Evolutionary conservation across 2,329 filamentous ascomycete species (phyloP).

Genomic region (Leptosphaerulina australis): DNA sequence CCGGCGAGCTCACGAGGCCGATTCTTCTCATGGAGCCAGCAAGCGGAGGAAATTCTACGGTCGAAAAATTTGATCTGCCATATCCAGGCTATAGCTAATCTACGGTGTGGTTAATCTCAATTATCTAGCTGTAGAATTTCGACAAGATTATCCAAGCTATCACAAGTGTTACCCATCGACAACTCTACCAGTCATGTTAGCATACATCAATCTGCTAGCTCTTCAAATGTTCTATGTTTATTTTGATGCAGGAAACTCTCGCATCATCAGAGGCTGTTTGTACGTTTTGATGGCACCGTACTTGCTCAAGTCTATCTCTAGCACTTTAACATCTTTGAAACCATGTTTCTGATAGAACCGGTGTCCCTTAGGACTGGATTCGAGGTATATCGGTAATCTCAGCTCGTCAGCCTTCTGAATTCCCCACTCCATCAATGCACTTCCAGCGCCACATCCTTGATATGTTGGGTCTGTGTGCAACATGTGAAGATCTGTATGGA

Average conservation of each 20-base stretch:
- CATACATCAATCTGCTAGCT: neutral
- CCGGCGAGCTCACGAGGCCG: neutral
- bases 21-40: neutral
- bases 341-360: conserved; percentile 34
- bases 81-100: neutral
- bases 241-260: neutral
- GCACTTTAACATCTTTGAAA: conserved; percentile 30
- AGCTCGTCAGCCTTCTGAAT: conserved; percentile 34
- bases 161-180: too few species aligned
- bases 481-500: conserved; percentile 33
- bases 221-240: neutral
- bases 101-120: neutral
- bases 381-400: conserved; percentile 33
- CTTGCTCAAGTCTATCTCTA: conserved; percentile 25
- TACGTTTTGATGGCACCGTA: conserved; percentile 22
- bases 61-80: conserved; percentile 2
- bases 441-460: conserved; percentile 33
- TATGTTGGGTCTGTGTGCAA: conserved; percentile 35
- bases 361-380: conserved; percentile 29
- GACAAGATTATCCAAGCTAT: too few species aligned
- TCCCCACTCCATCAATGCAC: conserved; percentile 31
- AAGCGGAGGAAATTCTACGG: conserved; percentile 13
- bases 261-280: conserved; percentile 35
- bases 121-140: neutral
- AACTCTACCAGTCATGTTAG: too few species aligned